These are phyloP conservation scores for Pythium aristosporum DNA, from an alignment of 352 stramenopile genomes.

Conservation along the genomic window DNA sequence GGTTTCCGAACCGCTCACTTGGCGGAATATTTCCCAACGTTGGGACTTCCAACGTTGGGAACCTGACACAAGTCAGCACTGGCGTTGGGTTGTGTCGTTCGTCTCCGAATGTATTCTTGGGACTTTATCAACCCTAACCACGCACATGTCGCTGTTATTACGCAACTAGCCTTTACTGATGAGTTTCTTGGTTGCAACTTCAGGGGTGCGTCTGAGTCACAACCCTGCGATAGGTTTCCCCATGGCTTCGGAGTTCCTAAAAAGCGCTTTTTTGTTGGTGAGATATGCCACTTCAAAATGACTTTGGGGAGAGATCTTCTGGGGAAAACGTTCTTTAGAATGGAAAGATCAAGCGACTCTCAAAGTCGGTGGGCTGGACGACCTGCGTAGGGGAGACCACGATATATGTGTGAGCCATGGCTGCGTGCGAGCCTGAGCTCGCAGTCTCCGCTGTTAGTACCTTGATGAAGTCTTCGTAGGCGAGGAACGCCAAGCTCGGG, in stretches of 20 bases:
- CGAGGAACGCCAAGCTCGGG: constrained; percentile 41
- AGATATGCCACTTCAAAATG: constrained; percentile 5
- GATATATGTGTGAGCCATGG: background rate
- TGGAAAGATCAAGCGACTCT: constrained; percentile 51
- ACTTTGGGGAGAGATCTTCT: background rate
- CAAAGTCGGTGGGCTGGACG: constrained; percentile 60
- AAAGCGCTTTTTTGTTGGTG: constrained; percentile 21
- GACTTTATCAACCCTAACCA: background rate
- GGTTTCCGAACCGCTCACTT: background rate
- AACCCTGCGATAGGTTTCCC: constrained; percentile 2
- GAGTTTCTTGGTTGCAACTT: constrained; percentile 1
- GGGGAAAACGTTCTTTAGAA: constrained; percentile 36
- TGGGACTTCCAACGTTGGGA: too few relatives aligned
- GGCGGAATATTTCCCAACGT: too few relatives aligned
- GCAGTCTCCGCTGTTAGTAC: constrained; percentile 10
- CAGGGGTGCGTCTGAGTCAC: background rate
- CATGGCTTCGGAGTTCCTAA: background rate
- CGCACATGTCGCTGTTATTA: background rate
- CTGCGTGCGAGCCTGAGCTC: background rate
- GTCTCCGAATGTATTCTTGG: constrained; percentile 14
- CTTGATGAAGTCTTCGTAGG: constrained; percentile 68
- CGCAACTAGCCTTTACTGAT: background rate
- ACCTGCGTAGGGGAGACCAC: constrained; percentile 23
- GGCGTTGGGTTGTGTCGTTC: background rate
- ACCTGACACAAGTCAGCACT: constrained; percentile 1